Conservation (phyloP, 2,329 filamentous ascomycete species). For the Trichoderma atroviride region DNA sequence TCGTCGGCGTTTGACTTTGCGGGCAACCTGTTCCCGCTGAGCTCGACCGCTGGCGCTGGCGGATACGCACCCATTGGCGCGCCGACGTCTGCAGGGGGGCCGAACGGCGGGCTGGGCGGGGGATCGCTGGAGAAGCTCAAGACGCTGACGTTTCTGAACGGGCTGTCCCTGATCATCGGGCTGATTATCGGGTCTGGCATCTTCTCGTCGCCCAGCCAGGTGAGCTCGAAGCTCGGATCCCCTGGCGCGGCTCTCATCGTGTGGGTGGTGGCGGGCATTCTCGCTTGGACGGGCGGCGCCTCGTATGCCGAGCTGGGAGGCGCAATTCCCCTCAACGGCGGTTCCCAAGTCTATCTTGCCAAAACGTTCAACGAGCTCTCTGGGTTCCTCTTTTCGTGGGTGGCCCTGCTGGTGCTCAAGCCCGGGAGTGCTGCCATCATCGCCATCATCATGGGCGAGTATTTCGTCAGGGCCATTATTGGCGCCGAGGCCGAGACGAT, state of each 20-base stretch:
- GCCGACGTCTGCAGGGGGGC: conserved; percentile 59
- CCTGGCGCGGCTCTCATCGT: conserved; percentile 88
- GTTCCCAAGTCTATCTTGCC: conserved; percentile 87
- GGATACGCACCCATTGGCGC: conserved; percentile 86
- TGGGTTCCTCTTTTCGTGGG: conserved; percentile 96
- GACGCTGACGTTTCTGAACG: conserved; percentile 92
- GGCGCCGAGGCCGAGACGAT: conserved; percentile 82
- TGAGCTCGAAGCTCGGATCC: conserved; percentile 88
- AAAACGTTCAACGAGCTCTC: conserved; percentile 95
- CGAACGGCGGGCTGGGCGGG: conserved; percentile 61
- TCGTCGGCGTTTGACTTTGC: conserved; percentile 95
- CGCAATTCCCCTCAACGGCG: conserved; percentile 93
- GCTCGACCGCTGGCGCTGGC: conserved; percentile 70
- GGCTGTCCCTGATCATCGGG: conserved; percentile 85
- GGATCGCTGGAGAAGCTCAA: conserved; percentile 93
- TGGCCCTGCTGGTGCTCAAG: conserved; percentile 89
- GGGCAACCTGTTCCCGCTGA: conserved; percentile 89
- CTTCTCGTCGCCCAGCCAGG: conserved; percentile 91
- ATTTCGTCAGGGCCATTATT: conserved; percentile 84
- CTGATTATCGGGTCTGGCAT: conserved; percentile 96
- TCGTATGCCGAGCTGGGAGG: conserved; percentile 96
- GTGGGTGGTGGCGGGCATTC: conserved; percentile 85
- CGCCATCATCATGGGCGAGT: conserved; percentile 97
- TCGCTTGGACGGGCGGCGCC: conserved; percentile 94
- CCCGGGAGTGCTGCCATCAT: conserved; percentile 93